Base-by-base conservation (phyloP, 371 early-diverging fungal species). In the Funneliformis caledonium region DNA sequence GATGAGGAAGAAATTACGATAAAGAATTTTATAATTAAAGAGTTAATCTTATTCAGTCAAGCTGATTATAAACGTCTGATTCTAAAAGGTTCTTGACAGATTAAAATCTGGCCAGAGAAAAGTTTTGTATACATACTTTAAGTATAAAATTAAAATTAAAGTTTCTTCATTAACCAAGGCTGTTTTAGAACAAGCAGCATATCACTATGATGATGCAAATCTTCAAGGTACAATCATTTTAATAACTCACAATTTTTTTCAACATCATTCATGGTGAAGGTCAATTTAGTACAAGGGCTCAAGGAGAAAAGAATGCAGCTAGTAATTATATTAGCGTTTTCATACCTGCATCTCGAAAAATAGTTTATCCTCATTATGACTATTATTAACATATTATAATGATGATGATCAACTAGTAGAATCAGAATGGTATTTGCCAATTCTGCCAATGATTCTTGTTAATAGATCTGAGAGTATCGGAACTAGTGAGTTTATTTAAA, bases 381-480 rank as follows among this genome's bases (percentile, higher is more conserved):
- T 91, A 14, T 83, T 99, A 56, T 87, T 99, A 37, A 91, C 91
- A 9, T 97, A 97, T 83, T 88, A 97, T 76, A 94, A 93, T 56
- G 99, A 99, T 76, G 99, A 99, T 83, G 97, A 97, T 64, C 91
- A 94, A 81, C 85, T 84, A 31, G 97, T 99, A 70, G 99, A 99
- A 87, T 99, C 99, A 12, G 92, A 94, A 78, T 99, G 96, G 96
- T 94, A 97, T 86, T 86, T 99, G 26, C 99, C 99, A 1, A 93
- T 99, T 52, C 83, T 99, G 4, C 99, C 99, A 0, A 94, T 99
- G 96, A 92, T 99, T 0, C 88, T 99, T 26, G 92, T 99, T 10
- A 99, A 99, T 85, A 99, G 99, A 43, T 92, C 95, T 1, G 97
- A 98, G 43, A 99, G 99, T 82, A 99, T 99, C 80, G 99, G 99